Evolutionary conservation across 2,329 filamentous ascomycete genomes (phyloP).

Genomic region (Malbranchea cinnamomea): DNA sequence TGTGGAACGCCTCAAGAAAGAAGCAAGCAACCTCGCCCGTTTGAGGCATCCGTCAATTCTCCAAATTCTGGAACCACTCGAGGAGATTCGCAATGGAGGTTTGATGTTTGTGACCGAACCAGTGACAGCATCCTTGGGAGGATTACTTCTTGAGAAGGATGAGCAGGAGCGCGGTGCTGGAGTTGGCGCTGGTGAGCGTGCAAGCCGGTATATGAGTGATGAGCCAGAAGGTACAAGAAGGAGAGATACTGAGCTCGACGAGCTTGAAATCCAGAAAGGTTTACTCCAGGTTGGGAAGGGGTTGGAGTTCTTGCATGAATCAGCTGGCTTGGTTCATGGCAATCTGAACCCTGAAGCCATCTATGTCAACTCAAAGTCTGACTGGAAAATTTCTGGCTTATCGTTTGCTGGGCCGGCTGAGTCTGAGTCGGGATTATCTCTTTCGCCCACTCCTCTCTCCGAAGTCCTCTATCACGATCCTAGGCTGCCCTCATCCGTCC

Average conservation of each 20-base stretch:
- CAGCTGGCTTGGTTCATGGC: constrained; percentile 81
- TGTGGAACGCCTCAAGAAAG: constrained; percentile 76
- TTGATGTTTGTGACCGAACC: constrained; percentile 92
- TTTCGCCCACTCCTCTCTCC: constrained; percentile 65
- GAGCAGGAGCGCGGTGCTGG: constrained; percentile 61
- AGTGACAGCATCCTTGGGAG: constrained; percentile 75
- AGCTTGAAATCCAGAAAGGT: constrained; percentile 94
- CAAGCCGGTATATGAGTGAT: constrained; percentile 68
- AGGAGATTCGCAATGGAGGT: constrained; percentile 81
- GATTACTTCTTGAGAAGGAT: constrained; percentile 74
- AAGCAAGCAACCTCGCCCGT: constrained; percentile 75
- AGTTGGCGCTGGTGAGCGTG: constrained; percentile 50
- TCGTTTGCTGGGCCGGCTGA: constrained; percentile 75
- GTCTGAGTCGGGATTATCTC: constrained; percentile 57
- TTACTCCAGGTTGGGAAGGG: constrained; percentile 86
- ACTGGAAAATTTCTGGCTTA: constrained; percentile 97
- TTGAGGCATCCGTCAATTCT: constrained; percentile 83
- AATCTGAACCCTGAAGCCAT: constrained; percentile 91
- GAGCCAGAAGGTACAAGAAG: constrained; percentile 58
- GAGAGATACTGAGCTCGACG: constrained; percentile 83
- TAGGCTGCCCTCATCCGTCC: constrained; percentile 64
- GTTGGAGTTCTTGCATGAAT: constrained; percentile 88
- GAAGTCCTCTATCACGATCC: constrained; percentile 78
- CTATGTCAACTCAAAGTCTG: constrained; percentile 89
- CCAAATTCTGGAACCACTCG: constrained; percentile 85